Base-by-base conservation (phyloP, 2,329 filamentous ascomycete genomes). In the Arachnomyces sp. region DNA sequence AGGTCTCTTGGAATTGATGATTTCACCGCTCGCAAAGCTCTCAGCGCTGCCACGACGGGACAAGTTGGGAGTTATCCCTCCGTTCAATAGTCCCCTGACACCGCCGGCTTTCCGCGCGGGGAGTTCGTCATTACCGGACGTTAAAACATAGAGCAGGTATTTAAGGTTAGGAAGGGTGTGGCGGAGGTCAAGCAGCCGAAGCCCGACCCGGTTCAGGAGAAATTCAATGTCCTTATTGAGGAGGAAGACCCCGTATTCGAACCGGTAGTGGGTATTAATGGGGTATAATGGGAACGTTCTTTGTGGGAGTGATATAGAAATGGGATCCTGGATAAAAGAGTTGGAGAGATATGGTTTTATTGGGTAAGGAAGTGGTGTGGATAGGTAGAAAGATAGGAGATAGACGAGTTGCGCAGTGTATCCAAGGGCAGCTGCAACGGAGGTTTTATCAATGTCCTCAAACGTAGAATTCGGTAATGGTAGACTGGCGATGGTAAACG, bases 221-320 rank as follows among this genome's bases (percentile, higher is more conserved):
- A 80, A 71, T 51, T 96, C 89, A 41, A 98, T 89, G 56, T 96
- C 72, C 64, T 96, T 95, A 67, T 96, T 96, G 11, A 98, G 74
- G n/a, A 96, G 69, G 54, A 96, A 98, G 57, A 95, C 92, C 8
- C 74, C 92, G 60, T 96, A 98, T 53, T 96, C 90, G 61, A 96
- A 96, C 2, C 90, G 81, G 67, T 90, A 96, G 34, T 88, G 79
- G 0, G 87, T 78, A 2, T 77, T 75, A 55, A 76, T 74, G 67
- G 84, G 63, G 61, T 89, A 89, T 0, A 98, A 73, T 0, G 92
- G 92, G 53, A 94, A 98, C 4, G 79, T 80, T 39, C 81, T 72
- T 34, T 80, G 75, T 40, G 76, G 58, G 49, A 69, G 65, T 42
- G 57, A 61, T 36, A 59, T 56, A 7, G 68, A 71, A 15, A 95